phyloP scores from a whole-genome alignment of 2,329 filamentous ascomycete species.

The Pyrenophora teres region DNA sequence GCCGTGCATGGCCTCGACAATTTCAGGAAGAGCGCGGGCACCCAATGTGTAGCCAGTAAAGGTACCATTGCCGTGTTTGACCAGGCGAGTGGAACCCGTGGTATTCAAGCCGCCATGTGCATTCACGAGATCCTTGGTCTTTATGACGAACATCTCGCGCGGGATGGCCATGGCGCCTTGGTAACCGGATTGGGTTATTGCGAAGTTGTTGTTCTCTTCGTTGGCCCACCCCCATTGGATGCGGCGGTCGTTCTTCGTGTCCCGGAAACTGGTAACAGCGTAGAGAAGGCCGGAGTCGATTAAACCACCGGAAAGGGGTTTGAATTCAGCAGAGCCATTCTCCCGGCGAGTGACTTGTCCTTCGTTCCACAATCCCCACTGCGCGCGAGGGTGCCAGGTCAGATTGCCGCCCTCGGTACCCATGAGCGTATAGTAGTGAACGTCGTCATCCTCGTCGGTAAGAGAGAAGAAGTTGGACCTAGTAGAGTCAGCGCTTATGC shows the following conservation, averaged over 20 bases:
- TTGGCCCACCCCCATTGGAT: conserved; percentile 55
- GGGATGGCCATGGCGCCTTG: conserved; percentile 53
- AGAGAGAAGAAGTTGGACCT: conserved; percentile 54
- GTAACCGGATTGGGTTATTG: conserved; percentile 50
- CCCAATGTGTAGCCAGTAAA: conserved; percentile 53
- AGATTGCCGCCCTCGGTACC: conserved; percentile 53
- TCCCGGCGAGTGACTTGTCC: conserved; percentile 49
- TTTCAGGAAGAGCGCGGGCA: conserved; percentile 51
- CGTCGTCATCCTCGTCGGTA: conserved; percentile 49
- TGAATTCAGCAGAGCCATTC: conserved; percentile 53
- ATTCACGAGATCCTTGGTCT: conserved; percentile 47
- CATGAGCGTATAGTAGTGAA: conserved; percentile 53
- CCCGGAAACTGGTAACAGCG: conserved; percentile 54
- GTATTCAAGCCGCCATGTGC: conserved; percentile 39
- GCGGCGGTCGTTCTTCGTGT: conserved; percentile 55
- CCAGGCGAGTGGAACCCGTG: conserved; percentile 44
- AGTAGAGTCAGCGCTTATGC: conserved; percentile 6
- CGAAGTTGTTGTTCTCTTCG: conserved; percentile 52
- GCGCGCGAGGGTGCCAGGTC: conserved; percentile 46
- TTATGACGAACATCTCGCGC: conserved; percentile 54
- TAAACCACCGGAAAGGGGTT: conserved; percentile 51
- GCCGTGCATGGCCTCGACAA: conserved; percentile 48
- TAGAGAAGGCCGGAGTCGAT: conserved; percentile 54
- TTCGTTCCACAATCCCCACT: conserved; percentile 55
- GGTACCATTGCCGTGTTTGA: conserved; percentile 44